Base-by-base conservation (phyloP, 2,329 filamentous ascomycete species). In the Chrysosporium keratinophilum region DNA sequence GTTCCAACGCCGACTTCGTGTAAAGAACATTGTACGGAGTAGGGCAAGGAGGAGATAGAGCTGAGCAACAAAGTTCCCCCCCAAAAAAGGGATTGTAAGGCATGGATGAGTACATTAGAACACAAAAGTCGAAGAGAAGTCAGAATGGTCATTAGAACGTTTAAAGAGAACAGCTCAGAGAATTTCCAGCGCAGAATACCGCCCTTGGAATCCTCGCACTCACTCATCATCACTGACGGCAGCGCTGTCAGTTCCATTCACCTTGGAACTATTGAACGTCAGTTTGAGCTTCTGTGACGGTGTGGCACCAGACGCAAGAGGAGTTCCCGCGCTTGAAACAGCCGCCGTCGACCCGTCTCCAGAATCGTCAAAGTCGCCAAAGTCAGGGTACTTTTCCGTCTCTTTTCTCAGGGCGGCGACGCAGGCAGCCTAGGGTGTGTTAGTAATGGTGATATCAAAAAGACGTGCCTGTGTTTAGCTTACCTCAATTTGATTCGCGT, bases 401-500 rank as follows among this genome's bases (percentile, higher is more conserved):
- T 77, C 74, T 58, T 78, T 78, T 54, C 68, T 74, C 50, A 83
- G 66, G 64, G 79, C 78, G 35, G 73, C 65, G 33, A 79, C 56
- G 55, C 74, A 76, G 50, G 77, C 76, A 57, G 74, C 69, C 75
- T 77, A 52, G 43, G 4, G 7, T 14, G 31, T 12, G 12, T 19
- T 51, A 34, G 39, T 41, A 33, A 51, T 45, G 58, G 31, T 48
- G 48, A 5, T 11, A 20, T 52, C n/a, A n/a, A n/a, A n/a, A n/a
- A n/a, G 39, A 23, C 35, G 31, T 15, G 1, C n/a, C 2, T 20
- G 3, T 37, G 19, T 23, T 14, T 39, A 56, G 73, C 83, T 75
- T 75, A 95, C 89, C 79, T 95, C 87, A 71, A 98, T 96, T 52
- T 85, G 77, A 69, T 90, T 90, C 48, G 91, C 91, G 75, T 98